Percentiles rank a stretch among this genome's conserved stretches.
These are phyloP conservation scores for Daldinia sp. DNA, from an alignment of 2,329 filamentous ascomycete species.

Conservation along the genomic window DNA sequence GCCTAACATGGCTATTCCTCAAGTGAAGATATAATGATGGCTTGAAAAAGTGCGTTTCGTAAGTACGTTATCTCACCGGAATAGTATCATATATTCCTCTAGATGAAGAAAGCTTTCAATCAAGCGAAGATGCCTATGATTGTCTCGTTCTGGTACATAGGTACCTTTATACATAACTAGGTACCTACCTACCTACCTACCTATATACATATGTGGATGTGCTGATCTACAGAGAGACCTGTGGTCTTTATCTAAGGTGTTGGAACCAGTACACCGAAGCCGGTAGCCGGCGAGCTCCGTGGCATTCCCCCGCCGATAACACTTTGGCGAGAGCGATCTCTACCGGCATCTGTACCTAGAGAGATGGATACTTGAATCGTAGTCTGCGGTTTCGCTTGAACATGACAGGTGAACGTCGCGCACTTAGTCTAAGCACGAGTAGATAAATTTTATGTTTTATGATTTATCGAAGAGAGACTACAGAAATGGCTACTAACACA, in stretches of 20 bases:
- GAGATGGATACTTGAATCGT: neutral
- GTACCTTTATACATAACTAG: too few species aligned
- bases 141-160: too few species aligned
- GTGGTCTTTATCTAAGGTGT: neutral
- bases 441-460: neutral
- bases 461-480: neutral
- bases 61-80: neutral
- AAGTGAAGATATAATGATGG: neutral
- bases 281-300: conserved; percentile 38
- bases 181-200: neutral
- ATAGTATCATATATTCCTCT: neutral
- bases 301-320: conserved; percentile 17
- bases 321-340: neutral
- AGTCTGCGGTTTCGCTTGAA: neutral
- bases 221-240: neutral
- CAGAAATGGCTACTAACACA: conserved; percentile 19
- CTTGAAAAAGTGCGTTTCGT: neutral
- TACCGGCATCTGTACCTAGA: neutral
- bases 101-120: neutral
- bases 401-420: neutral
- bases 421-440: neutral
- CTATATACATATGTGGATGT: neutral
- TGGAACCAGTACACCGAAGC: neutral
- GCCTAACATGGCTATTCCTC: neutral
- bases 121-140: too few species aligned